phyloP scores from a whole-genome alignment of 2,329 filamentous ascomycete genomes.

The Alternaria triticina region DNA sequence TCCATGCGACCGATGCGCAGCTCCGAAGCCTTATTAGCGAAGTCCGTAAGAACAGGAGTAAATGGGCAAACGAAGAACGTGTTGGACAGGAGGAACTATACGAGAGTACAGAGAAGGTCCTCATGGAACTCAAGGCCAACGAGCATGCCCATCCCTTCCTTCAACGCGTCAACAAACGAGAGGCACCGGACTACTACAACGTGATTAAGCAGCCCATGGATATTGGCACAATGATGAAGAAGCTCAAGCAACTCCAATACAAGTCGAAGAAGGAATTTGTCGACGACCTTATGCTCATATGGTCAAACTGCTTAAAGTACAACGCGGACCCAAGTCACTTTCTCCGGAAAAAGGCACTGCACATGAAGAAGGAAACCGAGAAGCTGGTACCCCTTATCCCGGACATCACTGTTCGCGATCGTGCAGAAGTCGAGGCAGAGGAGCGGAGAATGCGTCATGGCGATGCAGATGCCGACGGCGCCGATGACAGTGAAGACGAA shows the following conservation, averaged over 20 bases:
- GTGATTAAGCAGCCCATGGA: slow-evolving; percentile 98
- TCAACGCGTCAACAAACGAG: slow-evolving; percentile 92
- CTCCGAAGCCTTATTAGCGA: slow-evolving; percentile 93
- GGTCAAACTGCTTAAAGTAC: slow-evolving; percentile 95
- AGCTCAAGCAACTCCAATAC: slow-evolving; percentile 73
- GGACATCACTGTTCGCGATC: slow-evolving; percentile 86
- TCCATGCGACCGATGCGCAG: slow-evolving; percentile 91
- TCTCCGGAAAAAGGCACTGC: slow-evolving; percentile 87
- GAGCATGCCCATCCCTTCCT: slow-evolving; percentile 98
- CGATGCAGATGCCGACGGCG: slow-evolving; percentile 80
- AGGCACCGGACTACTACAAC: slow-evolving; percentile 93
- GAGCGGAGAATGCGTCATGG: slow-evolving; percentile 80
- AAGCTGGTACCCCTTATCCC: slow-evolving; percentile 95
- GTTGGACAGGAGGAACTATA: slow-evolving; percentile 98
- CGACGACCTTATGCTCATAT: slow-evolving; percentile 90
- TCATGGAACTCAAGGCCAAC: slow-evolving; percentile 95
- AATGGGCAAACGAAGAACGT: slow-evolving; percentile 98
- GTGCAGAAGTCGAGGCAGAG: slow-evolving; percentile 83
- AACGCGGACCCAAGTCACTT: slow-evolving; percentile 90
- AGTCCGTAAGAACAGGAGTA: slow-evolving; percentile 95
- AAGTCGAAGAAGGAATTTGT: slow-evolving; percentile 88
- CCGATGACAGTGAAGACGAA: slow-evolving; percentile 87
- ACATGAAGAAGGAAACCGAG: slow-evolving; percentile 97
- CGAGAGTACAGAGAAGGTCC: slow-evolving; percentile 93
- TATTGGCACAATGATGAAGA: slow-evolving; percentile 97